A percentile compares a stretch with the other conserved stretches of the same genome.
These are phyloP conservation scores for Termitomyces bulborhizus DNA, from an alignment of 768 basidiomycete species.

Conservation along the genomic window DNA sequence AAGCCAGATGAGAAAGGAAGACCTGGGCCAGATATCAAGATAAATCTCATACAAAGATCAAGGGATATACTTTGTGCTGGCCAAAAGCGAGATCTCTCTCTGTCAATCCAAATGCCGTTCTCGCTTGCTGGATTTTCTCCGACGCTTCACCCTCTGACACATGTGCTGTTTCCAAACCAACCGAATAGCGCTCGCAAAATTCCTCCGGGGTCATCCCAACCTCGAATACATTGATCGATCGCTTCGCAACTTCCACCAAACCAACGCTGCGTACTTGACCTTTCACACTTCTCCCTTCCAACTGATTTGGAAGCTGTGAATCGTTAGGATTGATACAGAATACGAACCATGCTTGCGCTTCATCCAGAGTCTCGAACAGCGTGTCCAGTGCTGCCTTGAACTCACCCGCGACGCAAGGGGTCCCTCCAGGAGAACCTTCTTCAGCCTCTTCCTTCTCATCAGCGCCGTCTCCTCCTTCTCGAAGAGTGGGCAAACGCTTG, in stretches of 20 bases:
- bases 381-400: conserved; percentile 82
- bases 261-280: conserved; percentile 85
- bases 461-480: conserved; percentile 35
- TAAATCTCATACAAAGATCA: not conserved
- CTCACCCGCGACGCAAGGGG: conserved; percentile 82
- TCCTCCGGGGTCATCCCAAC: conserved; percentile 82
- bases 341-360: conserved; percentile 87
- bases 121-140: conserved; percentile 56
- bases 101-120: conserved; percentile 46
- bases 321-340: conserved; percentile 96
- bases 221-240: conserved; percentile 66
- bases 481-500: conserved; percentile 52
- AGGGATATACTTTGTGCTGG: conserved; percentile 63
- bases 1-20: conserved; percentile 80
- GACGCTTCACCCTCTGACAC: conserved; percentile 54
- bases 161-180: conserved; percentile 52
- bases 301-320: conserved; percentile 88
- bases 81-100: conserved; percentile 80
- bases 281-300: conserved; percentile 89
- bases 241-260: conserved; percentile 67
- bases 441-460: conserved; percentile 53
- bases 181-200: conserved; percentile 77
- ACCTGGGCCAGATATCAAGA: conserved; percentile 43
- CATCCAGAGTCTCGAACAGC: conserved; percentile 81
- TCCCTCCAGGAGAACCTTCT: conserved; percentile 28